Percentiles rank a stretch among this genome's conserved stretches.
phyloP scores from a whole-genome alignment of 768 basidiomycete species.

The Myochromella boudieri region DNA sequence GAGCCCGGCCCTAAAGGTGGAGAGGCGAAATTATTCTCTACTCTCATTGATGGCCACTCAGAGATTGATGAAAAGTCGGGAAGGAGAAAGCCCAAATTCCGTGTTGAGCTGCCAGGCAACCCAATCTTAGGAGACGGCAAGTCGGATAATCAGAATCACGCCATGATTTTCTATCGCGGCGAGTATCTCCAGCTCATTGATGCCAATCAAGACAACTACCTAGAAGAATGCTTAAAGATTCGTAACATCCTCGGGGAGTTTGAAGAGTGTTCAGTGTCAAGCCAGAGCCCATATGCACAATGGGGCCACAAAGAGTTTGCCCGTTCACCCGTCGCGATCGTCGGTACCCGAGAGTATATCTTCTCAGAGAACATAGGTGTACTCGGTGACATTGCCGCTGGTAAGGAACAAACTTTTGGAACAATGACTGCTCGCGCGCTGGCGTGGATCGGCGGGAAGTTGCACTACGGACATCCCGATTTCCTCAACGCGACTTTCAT shows the following conservation, averaged over 20 bases:
- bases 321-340: constrained; percentile 91
- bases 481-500: constrained; percentile 98
- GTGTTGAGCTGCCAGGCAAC: constrained; percentile 95
- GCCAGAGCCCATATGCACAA: constrained; percentile 93
- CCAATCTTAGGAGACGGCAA: constrained; percentile 99
- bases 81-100: constrained; percentile 94
- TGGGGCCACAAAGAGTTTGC: constrained; percentile 94
- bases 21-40: constrained; percentile 88
- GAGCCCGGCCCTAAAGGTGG: constrained; percentile 87
- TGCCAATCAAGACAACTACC: constrained; percentile 99
- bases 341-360: constrained; percentile 98
- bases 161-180: constrained; percentile 98
- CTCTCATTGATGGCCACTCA: constrained; percentile 96
- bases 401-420: constrained; percentile 99
- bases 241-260: constrained; percentile 97
- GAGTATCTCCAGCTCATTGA: constrained; percentile 99
- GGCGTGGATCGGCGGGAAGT: constrained; percentile 97
- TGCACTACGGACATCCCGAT: constrained; percentile 99
- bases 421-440: constrained; percentile 94
- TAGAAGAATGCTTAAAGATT: constrained; percentile 99
- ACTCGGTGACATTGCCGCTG: constrained; percentile 97
- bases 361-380: constrained; percentile 99
- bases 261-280: constrained; percentile 88
- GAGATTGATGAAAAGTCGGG: constrained; percentile 89
- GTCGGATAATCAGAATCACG: constrained; percentile 99